These are phyloP conservation scores for Lachnellula occidentalis DNA, from an alignment of 2,329 filamentous ascomycete genomes.

Conservation along the genomic window DNA sequence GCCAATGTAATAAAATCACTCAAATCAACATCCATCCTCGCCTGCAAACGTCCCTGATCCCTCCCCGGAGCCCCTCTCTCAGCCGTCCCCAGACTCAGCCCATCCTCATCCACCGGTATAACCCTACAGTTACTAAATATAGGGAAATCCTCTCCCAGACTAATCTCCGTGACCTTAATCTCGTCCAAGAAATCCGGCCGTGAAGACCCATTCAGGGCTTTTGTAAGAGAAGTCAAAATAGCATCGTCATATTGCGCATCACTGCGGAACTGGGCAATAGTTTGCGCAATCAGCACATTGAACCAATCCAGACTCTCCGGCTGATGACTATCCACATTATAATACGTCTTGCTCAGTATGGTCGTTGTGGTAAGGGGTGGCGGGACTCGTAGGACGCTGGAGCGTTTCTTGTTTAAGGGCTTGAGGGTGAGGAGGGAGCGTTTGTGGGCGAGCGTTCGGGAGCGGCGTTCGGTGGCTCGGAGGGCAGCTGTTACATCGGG, in stretches of 20 bases:
- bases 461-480: slow-evolving; percentile 68
- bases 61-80: slow-evolving; percentile 32
- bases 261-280: slow-evolving; percentile 88
- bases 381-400: slow-evolving; percentile 65
- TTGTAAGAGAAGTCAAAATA: slow-evolving; percentile 78
- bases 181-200: slow-evolving; percentile 90
- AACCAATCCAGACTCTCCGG: slow-evolving; percentile 98
- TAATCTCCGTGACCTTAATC: slow-evolving; percentile 90
- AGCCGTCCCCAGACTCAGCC: slow-evolving; percentile 46
- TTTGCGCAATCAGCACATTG: slow-evolving; percentile 94
- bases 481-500: slow-evolving; percentile 73
- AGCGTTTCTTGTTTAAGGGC: slow-evolving; percentile 56
- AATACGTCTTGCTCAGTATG: slow-evolving; percentile 94
- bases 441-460: slow-evolving; percentile 70
- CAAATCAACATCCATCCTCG: slow-evolving; percentile 93
- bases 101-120: slow-evolving; percentile 83
- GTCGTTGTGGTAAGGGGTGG: slow-evolving; percentile 83
- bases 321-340: slow-evolving; percentile 92
- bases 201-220: slow-evolving; percentile 77
- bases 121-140: slow-evolving; percentile 98
- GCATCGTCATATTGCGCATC: slow-evolving; percentile 90
- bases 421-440: slow-evolving; percentile 61
- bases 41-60: slow-evolving; percentile 75
- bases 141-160: slow-evolving; percentile 91
- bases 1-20: slow-evolving; percentile 94